phyloP scores from a whole-genome alignment of 768 basidiomycete species.

The Agrocybe praecox region DNA sequence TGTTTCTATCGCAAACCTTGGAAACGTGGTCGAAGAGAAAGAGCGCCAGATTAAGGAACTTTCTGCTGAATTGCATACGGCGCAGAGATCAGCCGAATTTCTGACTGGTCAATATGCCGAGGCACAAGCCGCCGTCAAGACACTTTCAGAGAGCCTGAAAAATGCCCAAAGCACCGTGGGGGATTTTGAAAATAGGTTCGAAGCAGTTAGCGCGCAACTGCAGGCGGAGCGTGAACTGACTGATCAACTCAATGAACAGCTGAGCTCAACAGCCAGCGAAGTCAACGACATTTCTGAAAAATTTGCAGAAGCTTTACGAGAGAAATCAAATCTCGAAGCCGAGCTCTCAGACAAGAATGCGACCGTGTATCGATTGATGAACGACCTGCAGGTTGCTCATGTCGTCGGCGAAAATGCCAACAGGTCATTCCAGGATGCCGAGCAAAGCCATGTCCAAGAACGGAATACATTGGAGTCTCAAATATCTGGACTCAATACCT shows the following conservation, averaged over 20 bases:
- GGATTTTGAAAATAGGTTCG: not conserved
- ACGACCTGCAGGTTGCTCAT: not conserved
- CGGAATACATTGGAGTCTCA: not conserved
- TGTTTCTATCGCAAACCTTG: slow-evolving; percentile 7
- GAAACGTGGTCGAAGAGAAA: not conserved
- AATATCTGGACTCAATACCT: not conserved
- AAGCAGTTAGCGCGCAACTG: not conserved
- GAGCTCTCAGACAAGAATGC: not conserved
- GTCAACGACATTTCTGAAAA: not conserved
- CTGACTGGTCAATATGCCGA: not conserved
- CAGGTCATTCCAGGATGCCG: not conserved
- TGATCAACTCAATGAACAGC: not conserved
- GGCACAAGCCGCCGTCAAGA: not conserved
- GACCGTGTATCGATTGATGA: not conserved
- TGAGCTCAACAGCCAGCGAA: not conserved
- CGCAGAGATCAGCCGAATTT: slow-evolving; percentile 3
- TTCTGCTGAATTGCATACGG: not conserved
- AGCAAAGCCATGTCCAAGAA: not conserved
- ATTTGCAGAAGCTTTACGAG: not conserved
- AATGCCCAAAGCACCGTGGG: not conserved
- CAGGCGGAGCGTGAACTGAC: not conserved
- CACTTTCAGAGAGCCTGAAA: not conserved
- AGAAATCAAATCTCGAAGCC: not conserved
- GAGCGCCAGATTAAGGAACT: not conserved
- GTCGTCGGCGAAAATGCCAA: not conserved